Conservation (phyloP, 2,329 filamentous ascomycete genomes). For the Sclerotinia glacialis region DNA sequence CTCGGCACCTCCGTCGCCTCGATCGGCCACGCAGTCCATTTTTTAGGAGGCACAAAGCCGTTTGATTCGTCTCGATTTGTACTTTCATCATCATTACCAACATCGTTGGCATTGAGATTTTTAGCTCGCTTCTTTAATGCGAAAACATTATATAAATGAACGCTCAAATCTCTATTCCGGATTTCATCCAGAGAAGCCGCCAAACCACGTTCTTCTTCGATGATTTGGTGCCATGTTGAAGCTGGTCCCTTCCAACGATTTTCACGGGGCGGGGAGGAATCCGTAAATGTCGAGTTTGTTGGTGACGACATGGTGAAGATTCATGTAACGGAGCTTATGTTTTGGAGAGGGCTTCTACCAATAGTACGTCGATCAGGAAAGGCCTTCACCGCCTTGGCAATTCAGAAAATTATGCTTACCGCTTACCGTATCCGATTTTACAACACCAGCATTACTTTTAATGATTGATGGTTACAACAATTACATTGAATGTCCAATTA, state of each 20-base stretch:
- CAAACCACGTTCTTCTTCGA: conserved; percentile 60
- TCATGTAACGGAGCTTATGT: not conserved
- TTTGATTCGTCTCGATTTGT: conserved; percentile 30
- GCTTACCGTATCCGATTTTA: conserved; percentile 14
- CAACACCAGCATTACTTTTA: not conserved
- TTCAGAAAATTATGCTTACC: not conserved
- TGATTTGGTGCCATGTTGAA: conserved; percentile 64
- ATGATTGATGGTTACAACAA: not conserved
- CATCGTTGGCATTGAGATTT: conserved; percentile 21
- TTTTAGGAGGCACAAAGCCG: conserved; percentile 52
- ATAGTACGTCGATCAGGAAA: not conserved
- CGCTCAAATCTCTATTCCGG: conserved; percentile 63
- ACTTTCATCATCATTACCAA: conserved; percentile 34
- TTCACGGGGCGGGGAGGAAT: conserved; percentile 46
- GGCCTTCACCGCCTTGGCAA: not conserved
- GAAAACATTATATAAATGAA: conserved; percentile 78
- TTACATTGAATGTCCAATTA: not conserved
- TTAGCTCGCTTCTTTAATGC: conserved; percentile 55
- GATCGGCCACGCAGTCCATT: conserved; percentile 87
- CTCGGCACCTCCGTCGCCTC: conserved; percentile 59
- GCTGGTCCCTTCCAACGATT: conserved; percentile 70
- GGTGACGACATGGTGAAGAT: conserved; percentile 19
- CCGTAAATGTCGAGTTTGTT: conserved; percentile 9
- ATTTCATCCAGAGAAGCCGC: conserved; percentile 61
- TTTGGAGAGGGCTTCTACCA: not conserved